phyloP scores from a whole-genome alignment of 2,329 filamentous ascomycete species.

The Colletotrichum sp. region DNA sequence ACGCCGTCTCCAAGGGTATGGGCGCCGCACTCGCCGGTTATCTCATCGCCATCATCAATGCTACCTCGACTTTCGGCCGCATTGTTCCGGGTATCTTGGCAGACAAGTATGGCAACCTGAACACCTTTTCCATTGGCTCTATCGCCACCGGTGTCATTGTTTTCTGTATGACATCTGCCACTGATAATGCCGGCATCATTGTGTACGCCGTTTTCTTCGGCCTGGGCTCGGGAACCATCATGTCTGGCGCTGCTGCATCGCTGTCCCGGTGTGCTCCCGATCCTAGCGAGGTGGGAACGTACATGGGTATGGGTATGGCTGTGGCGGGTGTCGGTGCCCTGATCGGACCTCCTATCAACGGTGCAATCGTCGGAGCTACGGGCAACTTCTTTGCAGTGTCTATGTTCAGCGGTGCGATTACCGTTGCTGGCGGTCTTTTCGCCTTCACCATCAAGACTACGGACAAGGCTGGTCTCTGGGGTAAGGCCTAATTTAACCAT shows the following conservation, averaged over 20 bases:
- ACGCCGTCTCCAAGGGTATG: constrained; percentile 59
- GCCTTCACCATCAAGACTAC: not conserved
- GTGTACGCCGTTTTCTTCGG: constrained; percentile 41
- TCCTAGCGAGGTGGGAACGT: constrained; percentile 59
- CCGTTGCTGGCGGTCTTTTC: not conserved
- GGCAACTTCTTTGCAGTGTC: not conserved
- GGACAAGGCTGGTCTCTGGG: not conserved
- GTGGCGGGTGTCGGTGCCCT: constrained; percentile 47
- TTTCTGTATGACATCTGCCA: not conserved
- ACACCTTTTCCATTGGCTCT: constrained; percentile 37
- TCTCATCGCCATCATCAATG: constrained; percentile 72
- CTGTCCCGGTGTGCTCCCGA: constrained; percentile 47
- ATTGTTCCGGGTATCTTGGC: constrained; percentile 64
- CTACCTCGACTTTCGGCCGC: constrained; percentile 63
- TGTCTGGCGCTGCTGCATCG: not conserved
- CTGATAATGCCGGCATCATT: constrained; percentile 37
- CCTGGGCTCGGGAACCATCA: constrained; percentile 35
- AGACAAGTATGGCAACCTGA: constrained; percentile 62
- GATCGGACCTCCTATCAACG: constrained; percentile 37
- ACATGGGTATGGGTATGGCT: constrained; percentile 53
- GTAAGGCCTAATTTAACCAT: not conserved
- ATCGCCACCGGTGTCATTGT: not conserved
- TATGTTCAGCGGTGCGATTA: not conserved
- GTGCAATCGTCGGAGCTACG: not conserved
- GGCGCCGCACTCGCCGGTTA: constrained; percentile 66